Conservation (phyloP, 768 basidiomycete species). For the Lentinula guzmanii region DNA sequence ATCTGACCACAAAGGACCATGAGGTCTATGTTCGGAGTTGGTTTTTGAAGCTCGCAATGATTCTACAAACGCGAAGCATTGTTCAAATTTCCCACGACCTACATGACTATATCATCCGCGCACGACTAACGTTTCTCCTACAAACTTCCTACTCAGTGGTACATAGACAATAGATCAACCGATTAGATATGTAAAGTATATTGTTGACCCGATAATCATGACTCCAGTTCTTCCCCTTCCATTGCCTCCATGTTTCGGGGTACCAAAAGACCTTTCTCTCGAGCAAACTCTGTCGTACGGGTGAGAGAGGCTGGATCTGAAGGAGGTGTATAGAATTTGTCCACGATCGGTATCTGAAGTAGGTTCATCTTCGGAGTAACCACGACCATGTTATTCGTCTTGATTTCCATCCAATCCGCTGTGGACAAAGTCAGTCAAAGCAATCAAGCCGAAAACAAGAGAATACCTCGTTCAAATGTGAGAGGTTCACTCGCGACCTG, state of each 20-base stretch:
- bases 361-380: constrained; percentile 96
- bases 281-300: constrained; percentile 78
- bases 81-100: too few species aligned
- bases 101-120: too few species aligned
- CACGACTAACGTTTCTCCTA: too few species aligned
- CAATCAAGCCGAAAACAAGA: background rate
- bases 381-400: constrained; percentile 92
- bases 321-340: constrained; percentile 88
- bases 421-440: constrained; percentile 5
- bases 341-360: constrained; percentile 89
- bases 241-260: background rate
- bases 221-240: background rate
- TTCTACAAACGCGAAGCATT: too few species aligned
- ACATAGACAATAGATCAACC: too few species aligned
- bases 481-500: constrained; percentile 89
- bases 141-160: background rate
- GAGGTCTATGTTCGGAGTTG: background rate
- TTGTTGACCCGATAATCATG: background rate
- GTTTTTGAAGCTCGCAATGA: background rate
- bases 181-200: too few species aligned
- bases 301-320: constrained; percentile 67
- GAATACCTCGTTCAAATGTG: constrained; percentile 87
- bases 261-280: constrained; percentile 65
- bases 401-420: constrained; percentile 99
- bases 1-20: background rate